These are phyloP conservation scores for Ceratocystis colombiana DNA, from an alignment of 2,329 filamentous ascomycete genomes.

Conservation along the genomic window DNA sequence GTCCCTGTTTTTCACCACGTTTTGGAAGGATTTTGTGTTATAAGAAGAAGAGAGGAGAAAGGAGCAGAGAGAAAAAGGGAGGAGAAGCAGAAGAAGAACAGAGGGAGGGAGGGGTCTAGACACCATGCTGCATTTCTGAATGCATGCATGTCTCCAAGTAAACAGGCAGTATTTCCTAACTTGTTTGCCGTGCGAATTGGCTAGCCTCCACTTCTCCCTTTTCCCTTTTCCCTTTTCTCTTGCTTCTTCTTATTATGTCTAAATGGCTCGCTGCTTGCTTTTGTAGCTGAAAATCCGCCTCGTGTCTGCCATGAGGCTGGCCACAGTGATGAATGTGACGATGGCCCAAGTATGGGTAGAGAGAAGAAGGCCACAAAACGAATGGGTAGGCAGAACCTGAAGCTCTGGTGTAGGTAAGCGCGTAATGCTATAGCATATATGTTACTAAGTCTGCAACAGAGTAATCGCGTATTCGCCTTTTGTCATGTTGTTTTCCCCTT, in stretches of 20 bases:
- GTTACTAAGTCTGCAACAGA: background rate
- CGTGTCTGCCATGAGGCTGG: slow-evolving; percentile 13
- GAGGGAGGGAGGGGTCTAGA: background rate
- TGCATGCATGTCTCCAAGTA: background rate
- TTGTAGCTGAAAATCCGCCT: background rate
- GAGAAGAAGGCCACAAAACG: background rate
- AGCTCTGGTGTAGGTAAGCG: background rate
- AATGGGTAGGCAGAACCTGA: no score
- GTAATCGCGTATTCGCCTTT: background rate
- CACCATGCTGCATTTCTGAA: background rate
- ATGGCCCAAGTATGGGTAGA: background rate
- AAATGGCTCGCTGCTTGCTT: background rate
- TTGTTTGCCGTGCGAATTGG: background rate
- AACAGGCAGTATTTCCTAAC: slow-evolving; percentile 7
- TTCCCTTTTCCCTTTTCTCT: slow-evolving; percentile 4
- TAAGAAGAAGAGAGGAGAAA: background rate
- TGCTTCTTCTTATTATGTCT: background rate
- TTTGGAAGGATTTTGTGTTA: slow-evolving; percentile 10
- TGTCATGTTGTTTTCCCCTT: background rate
- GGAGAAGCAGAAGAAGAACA: background rate
- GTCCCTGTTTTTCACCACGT: slow-evolving; percentile 12
- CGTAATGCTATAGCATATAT: background rate
- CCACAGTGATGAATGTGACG: background rate
- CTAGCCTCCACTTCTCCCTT: background rate
- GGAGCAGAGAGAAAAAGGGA: background rate